Evolutionary conservation across 2,329 filamentous ascomycete species (phyloP).

Genomic region (Magnaporthiopsis rhizophila): DNA sequence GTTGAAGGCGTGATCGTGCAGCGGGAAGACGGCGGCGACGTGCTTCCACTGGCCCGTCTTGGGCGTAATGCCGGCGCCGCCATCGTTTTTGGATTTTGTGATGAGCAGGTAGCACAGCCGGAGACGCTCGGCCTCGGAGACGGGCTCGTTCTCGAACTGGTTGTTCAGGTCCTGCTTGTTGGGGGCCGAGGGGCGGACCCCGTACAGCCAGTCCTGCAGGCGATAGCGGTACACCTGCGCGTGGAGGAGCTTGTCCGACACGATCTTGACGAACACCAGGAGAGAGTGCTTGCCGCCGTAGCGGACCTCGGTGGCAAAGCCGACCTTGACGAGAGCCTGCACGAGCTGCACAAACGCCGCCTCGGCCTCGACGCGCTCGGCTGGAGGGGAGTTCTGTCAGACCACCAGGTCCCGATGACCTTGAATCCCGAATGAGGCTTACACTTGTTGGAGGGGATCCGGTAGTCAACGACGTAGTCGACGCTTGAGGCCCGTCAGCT

Average conservation of each 20-base stretch:
- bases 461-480: constrained; percentile 82
- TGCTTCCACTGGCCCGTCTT: constrained; percentile 61
- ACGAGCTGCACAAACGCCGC: constrained; percentile 72
- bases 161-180: constrained; percentile 57
- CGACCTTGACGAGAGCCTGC: constrained; percentile 64
- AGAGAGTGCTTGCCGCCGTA: constrained; percentile 67
- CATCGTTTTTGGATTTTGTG: constrained; percentile 62
- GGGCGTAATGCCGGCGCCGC: constrained; percentile 64
- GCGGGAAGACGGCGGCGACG: constrained; percentile 65
- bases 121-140: constrained; percentile 82
- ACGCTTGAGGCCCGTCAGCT: constrained; percentile 40
- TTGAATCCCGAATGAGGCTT: neutral
- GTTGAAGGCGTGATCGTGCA: constrained; percentile 73
- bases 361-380: constrained; percentile 62
- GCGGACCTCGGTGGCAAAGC: constrained; percentile 83
- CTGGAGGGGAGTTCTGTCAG: neutral
- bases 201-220: constrained; percentile 89
- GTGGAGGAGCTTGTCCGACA: constrained; percentile 65
- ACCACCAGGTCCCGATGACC: too few relatives aligned
- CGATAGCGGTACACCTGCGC: constrained; percentile 80
- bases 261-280: constrained; percentile 75
- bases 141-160: constrained; percentile 62
- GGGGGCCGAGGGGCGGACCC: constrained; percentile 71
- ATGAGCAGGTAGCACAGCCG: constrained; percentile 83
- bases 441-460: constrained; percentile 54